A percentile compares a stretch with the other conserved stretches of the same genome.
phyloP scores from a whole-genome alignment of 1,284 basidiomycete genomes.

The Microbotryum violaceum region DNA sequence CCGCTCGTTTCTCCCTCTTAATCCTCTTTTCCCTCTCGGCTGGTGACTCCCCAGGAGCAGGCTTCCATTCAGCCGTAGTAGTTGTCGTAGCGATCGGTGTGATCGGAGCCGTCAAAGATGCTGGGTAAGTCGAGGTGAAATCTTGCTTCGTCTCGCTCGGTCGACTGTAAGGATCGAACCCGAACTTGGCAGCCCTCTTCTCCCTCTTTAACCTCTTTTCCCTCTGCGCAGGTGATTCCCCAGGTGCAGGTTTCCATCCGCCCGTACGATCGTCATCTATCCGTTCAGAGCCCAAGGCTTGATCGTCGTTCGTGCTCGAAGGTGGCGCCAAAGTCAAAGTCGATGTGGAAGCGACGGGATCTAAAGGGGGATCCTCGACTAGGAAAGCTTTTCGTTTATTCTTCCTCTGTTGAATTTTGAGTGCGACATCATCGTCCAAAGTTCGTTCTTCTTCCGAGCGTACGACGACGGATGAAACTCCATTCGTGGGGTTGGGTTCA shows the following conservation, averaged over 20 bases:
- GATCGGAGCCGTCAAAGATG: not conserved
- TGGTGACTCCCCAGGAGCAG: conserved; percentile 17
- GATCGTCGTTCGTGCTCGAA: not conserved
- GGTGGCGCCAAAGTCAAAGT: not conserved
- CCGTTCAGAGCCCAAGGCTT: not conserved
- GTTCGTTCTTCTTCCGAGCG: not conserved
- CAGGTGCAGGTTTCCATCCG: conserved; percentile 18
- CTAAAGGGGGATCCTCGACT: not conserved
- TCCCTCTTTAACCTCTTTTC: conserved; percentile 29
- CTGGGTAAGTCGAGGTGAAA: not conserved
- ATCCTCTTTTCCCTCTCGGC: conserved; percentile 28
- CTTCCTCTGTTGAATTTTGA: conserved; percentile 3
- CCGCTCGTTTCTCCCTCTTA: conserved; percentile 6
- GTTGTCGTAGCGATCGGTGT: not conserved
- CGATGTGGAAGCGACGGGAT: not conserved
- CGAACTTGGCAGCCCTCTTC: conserved; percentile 22
- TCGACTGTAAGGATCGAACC: not conserved
- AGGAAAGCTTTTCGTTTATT: not conserved
- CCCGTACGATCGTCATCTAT: not conserved
- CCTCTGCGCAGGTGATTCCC: conserved; percentile 21
- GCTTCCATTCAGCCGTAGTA: conserved; percentile 13
- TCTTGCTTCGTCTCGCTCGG: too few species aligned
- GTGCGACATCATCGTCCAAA: not conserved
- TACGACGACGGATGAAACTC: not conserved
- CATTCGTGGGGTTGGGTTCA: not conserved